phyloP scores from a whole-genome alignment of 106 monocot genomes.

The Dendrobium catenatum region DNA sequence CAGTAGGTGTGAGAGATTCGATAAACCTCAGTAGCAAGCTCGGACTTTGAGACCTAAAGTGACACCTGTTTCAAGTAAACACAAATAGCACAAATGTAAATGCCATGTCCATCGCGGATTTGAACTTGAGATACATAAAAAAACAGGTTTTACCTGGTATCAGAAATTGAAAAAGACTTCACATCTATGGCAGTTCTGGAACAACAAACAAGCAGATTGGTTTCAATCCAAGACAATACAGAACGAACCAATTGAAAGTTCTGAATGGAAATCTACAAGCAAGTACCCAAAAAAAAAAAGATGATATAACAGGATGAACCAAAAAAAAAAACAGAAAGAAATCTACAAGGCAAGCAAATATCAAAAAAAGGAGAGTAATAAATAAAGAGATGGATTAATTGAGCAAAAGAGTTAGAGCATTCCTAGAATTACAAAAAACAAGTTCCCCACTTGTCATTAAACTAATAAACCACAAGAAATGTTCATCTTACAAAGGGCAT shows the following conservation, averaged over 20 bases:
- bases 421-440: neutral
- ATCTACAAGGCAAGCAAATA: neutral
- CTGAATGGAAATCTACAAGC: conserved; percentile 57
- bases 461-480: neutral
- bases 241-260: conserved; percentile 56
- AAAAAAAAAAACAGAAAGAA: neutral
- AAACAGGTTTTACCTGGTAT: conserved; percentile 33
- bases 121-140: neutral
- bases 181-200: conserved; percentile 47
- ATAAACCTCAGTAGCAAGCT: conserved; percentile 57
- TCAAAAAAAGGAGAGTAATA: neutral
- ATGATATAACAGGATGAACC: neutral
- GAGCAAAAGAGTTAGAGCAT: neutral
- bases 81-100: neutral
- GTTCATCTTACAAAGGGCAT: neutral
- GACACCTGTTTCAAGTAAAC: conserved; percentile 32
- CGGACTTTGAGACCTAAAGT: conserved; percentile 19
- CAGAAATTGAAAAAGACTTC: conserved; percentile 49
- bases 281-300: conserved; percentile 1
- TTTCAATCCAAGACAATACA: conserved; percentile 48
- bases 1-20: conserved; percentile 46
- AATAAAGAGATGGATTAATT: neutral
- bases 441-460: neutral
- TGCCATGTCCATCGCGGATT: neutral
- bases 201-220: conserved; percentile 56